A percentile compares a stretch with the other conserved stretches of the same genome.
phyloP scores from a whole-genome alignment of 148 eudicot genomes.

The Chenopodium formosanum region DNA sequence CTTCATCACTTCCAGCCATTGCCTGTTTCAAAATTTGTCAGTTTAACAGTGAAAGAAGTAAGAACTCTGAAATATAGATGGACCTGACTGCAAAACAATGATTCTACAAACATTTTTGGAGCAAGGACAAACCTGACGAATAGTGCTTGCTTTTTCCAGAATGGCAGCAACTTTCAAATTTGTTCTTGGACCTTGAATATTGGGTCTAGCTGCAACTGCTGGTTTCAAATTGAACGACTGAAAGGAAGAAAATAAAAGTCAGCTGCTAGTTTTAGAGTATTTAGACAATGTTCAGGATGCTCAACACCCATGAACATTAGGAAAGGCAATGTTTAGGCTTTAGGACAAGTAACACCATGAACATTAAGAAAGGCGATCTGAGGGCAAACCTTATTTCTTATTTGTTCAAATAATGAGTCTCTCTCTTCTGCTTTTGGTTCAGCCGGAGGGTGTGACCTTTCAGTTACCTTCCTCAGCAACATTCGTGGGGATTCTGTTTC shows the following conservation, averaged over 20 bases:
- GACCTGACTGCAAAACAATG: not conserved
- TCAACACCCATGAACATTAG: too few relatives aligned
- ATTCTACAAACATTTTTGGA: not conserved
- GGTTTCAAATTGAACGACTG: constrained; percentile 90
- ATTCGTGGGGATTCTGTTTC: constrained; percentile 26
- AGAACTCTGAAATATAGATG: not conserved
- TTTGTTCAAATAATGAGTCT: constrained; percentile 76
- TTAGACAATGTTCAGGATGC: too few relatives aligned
- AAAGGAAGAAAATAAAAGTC: constrained; percentile 8
- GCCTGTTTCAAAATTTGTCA: constrained; percentile 49
- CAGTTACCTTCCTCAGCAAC: constrained; percentile 55
- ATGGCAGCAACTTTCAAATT: constrained; percentile 91
- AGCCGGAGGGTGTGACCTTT: constrained; percentile 38
- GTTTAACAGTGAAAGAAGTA: not conserved
- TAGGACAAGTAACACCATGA: not conserved
- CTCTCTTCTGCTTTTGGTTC: constrained; percentile 54
- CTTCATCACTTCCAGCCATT: constrained; percentile 92
- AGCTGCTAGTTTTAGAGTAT: constrained; percentile 14
- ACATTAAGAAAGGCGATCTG: not conserved
- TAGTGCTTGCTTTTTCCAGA: constrained; percentile 87
- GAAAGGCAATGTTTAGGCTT: too few relatives aligned
- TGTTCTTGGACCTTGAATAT: constrained; percentile 82
- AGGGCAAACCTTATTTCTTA: constrained; percentile 66
- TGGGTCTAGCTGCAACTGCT: constrained; percentile 64
- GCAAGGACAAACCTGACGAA: constrained; percentile 67